Base-by-base conservation (phyloP, 345 rosid genomes). In the Syzygium grande region DNA sequence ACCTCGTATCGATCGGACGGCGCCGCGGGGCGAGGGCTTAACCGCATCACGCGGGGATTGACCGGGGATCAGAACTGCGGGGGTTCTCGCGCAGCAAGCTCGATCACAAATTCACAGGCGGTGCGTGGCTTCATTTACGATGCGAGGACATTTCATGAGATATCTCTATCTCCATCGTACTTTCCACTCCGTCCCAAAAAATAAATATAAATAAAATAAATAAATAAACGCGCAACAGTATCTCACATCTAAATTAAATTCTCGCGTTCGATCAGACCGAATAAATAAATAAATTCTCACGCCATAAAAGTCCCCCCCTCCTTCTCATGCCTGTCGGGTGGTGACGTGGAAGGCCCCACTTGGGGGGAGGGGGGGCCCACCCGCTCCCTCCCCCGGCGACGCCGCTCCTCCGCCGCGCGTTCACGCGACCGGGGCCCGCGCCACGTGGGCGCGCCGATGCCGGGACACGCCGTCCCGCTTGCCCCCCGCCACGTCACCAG, bases 21-120 rank as follows among this genome's bases (percentile, higher is more conserved):
- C 3, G 16, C n/a, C 2, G 6, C 11, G 34, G 4, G 0, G 3
- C 6, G 5, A 41, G 16, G 21, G 11, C 68, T 61, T n/a, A 61
- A 61, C n/a, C 4, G 1, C 34, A n/a, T 61, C 17, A 5, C 68
- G 0, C n/a, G 68, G 7, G 2, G 4, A 61, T 13, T 5, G 68
- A n/a, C 17, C 6, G 9, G 4, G 34, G 65, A 10, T 5, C 0
- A n/a, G 25, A n/a, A 5, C n/a, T 2, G 68, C 0, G 21, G 2
- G 21, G 2, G 16, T 16, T 27, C 13, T 16, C 13, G 10, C 8
- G 4, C 4, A 1, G 13, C 30, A 12, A 12, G 4, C 34, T 12
- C 30, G 68, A n/a, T 59, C 73, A 61, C 73, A 14, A 61, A 43
- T 43, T 43, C 46, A 43, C 46, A 43, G 6, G 46, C 46, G 1